These are phyloP conservation scores for Fraxinus baroniana DNA, from an alignment of 305 asterid genomes.

Conservation along the genomic window DNA sequence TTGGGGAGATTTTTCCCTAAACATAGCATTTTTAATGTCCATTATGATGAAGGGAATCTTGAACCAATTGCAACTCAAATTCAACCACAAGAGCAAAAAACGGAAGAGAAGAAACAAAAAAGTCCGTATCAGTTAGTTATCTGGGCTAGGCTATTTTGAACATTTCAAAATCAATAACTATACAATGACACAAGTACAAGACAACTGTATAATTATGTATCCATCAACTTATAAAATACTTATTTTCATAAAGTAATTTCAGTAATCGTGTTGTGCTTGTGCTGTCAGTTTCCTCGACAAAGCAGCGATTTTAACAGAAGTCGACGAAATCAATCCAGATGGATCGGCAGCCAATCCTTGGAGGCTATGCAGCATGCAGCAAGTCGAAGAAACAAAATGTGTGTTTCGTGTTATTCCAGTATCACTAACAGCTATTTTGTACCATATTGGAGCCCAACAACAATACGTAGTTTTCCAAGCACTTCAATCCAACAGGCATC, in stretches of 20 bases:
- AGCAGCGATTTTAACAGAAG: slow-evolving; percentile 39
- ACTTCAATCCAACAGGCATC: slow-evolving; percentile 47
- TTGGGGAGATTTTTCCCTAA: background rate
- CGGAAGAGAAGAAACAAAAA: background rate
- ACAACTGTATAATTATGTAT: background rate
- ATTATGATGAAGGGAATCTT: background rate
- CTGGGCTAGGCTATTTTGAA: background rate
- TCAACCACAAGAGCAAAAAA: background rate
- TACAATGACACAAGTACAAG: background rate
- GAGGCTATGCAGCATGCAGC: slow-evolving; percentile 46
- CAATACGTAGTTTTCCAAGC: slow-evolving; percentile 59
- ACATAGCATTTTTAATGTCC: background rate
- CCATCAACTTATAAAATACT: background rate
- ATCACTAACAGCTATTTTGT: slow-evolving; percentile 38
- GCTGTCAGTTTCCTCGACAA: slow-evolving; percentile 35
- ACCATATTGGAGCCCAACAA: slow-evolving; percentile 38
- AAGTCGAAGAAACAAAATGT: slow-evolving; percentile 48
- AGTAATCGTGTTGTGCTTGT: background rate
- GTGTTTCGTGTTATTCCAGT: slow-evolving; percentile 41
- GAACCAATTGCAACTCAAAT: background rate
- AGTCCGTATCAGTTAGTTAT: background rate
- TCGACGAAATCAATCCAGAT: slow-evolving; percentile 28
- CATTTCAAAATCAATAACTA: background rate
- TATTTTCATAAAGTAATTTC: background rate
- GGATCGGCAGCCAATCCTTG: slow-evolving; percentile 45